Conservation (phyloP, 352 stramenopile species). For the Globisporangium canariense region DNA sequence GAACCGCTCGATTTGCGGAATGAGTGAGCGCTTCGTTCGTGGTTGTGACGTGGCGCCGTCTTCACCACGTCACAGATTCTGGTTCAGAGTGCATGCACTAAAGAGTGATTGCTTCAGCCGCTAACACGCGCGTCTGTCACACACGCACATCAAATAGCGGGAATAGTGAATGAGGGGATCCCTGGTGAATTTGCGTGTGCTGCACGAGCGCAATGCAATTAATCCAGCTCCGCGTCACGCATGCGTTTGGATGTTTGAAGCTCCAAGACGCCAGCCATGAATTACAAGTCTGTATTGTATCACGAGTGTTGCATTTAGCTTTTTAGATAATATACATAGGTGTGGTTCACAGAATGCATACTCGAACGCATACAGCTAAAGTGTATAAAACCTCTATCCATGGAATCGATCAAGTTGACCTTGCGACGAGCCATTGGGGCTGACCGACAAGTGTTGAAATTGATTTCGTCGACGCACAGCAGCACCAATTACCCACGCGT, state of each 20-base stretch:
- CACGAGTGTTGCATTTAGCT: neutral
- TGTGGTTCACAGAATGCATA: neutral
- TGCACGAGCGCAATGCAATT: neutral
- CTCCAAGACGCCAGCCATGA: neutral
- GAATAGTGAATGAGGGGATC: neutral
- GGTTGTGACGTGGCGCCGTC: neutral
- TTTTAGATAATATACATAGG: neutral
- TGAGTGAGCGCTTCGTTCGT: neutral
- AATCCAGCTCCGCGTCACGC: neutral
- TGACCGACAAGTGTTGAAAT: neutral
- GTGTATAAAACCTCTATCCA: no score
- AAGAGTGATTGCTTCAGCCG: neutral
- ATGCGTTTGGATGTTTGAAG: neutral
- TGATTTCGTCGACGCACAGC: neutral
- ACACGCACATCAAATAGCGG: neutral
- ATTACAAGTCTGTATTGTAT: neutral
- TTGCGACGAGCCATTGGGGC: no score
- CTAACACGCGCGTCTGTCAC: neutral
- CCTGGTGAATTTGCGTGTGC: neutral
- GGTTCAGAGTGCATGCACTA: neutral
- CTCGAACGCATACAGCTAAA: neutral
- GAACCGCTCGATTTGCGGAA: neutral
- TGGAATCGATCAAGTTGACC: no score
- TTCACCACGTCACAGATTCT: neutral
- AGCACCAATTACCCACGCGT: neutral